Conservation (phyloP, 345 rosid genomes). For the Psidium guajava region DNA sequence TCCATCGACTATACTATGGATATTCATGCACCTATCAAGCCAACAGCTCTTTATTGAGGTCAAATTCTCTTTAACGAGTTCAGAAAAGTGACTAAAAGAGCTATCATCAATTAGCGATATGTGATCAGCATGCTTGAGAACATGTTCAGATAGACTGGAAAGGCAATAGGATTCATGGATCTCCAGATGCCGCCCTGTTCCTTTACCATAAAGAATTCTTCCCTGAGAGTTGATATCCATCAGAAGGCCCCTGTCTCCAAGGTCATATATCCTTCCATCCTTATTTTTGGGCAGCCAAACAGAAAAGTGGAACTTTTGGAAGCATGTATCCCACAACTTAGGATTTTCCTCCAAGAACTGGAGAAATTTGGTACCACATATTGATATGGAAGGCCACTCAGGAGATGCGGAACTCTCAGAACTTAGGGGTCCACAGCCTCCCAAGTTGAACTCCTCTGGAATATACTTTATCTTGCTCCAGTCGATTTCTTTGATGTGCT, state of each 20-base stretch:
- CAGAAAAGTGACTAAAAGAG: conserved; percentile 12
- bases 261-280: not conserved
- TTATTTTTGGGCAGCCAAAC: conserved; percentile 1
- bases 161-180: conserved; percentile 12
- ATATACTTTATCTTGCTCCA: not conserved
- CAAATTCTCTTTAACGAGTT: conserved; percentile 8
- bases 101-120: conserved; percentile 18
- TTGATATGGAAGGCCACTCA: not conserved
- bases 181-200: conserved; percentile 7
- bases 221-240: conserved; percentile 4
- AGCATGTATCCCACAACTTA: not conserved
- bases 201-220: not conserved
- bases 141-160: not conserved
- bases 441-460: not conserved
- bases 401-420: not conserved
- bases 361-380: conserved; percentile 1
- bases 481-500: not conserved
- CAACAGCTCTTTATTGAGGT: conserved; percentile 18
- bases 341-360: conserved; percentile 3
- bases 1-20: conserved; percentile 10
- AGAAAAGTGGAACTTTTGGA: not conserved
- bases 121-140: conserved; percentile 11
- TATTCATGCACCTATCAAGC: conserved; percentile 22
- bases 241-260: conserved; percentile 1
- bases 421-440: not conserved